Evolutionary conservation across 805 yeast species (phyloP).

Genomic region (Cyberlindnera meyerae): DNA sequence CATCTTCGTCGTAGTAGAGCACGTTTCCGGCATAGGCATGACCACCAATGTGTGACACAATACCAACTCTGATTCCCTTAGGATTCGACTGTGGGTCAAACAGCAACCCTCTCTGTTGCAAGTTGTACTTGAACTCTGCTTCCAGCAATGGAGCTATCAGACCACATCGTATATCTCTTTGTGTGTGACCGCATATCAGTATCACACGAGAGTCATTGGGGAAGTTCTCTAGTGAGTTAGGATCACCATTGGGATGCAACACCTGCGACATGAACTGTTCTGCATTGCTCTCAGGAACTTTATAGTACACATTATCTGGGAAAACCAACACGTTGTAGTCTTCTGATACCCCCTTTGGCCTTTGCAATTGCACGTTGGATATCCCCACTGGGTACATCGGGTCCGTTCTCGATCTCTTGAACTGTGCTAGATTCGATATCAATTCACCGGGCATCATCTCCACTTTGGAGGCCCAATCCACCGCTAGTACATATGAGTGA

Average conservation of each 20-base stretch:
- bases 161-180: conserved; percentile 67
- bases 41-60: conserved; percentile 78
- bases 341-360: conserved; percentile 2
- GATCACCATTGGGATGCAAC: conserved; percentile 32
- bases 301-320: conserved; percentile 48
- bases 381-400: conserved; percentile 47
- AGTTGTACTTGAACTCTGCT: conserved; percentile 43
- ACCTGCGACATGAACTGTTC: conserved; percentile 37
- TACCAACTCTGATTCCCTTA: conserved; percentile 40
- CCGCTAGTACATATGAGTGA: conserved; percentile 38
- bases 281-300: conserved; percentile 12
- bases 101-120: conserved; percentile 32
- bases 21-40: conserved; percentile 85
- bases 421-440: conserved; percentile 34
- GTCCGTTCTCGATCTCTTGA: conserved; percentile 32
- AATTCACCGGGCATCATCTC: conserved; percentile 44
- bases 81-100: conserved; percentile 19
- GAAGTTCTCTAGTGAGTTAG: conserved; percentile 21
- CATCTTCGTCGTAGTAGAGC: conserved; percentile 43
- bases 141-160: conserved; percentile 52
- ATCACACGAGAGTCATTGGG: conserved; percentile 27
- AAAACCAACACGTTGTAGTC: conserved; percentile 36
- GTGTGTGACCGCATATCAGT: conserved; percentile 61
- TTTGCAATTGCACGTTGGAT: conserved; percentile 37
- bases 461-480: conserved; percentile 38